These are phyloP conservation scores for Microsporum audouinii DNA, from an alignment of 2,329 filamentous ascomycete genomes.

Conservation along the genomic window DNA sequence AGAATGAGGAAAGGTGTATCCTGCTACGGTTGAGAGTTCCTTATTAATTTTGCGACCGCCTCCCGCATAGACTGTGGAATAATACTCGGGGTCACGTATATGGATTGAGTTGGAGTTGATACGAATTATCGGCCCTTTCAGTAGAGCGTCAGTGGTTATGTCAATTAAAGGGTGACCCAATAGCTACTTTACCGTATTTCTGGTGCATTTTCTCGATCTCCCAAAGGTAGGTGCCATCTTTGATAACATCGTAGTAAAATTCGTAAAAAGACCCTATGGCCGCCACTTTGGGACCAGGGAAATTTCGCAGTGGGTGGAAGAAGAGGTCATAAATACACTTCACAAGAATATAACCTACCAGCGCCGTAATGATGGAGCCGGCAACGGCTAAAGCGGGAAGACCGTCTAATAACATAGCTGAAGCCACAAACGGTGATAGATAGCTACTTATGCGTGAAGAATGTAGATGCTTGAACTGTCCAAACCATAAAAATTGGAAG, in stretches of 20 bases:
- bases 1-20: conserved; percentile 13
- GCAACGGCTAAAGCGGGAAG: too few relatives aligned
- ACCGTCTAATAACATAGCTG: too few relatives aligned
- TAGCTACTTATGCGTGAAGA: too few relatives aligned
- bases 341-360: neutral
- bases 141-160: neutral
- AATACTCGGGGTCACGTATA: conserved; percentile 13
- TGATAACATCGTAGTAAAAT: conserved; percentile 16
- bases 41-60: conserved; percentile 11
- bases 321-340: conserved; percentile 16
- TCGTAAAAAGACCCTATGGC: conserved; percentile 15
- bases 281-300: conserved; percentile 18
- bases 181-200: conserved; percentile 14
- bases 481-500: too few relatives aligned
- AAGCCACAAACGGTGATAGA: too few relatives aligned
- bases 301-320: conserved; percentile 17
- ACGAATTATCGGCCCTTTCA: conserved; percentile 13
- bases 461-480: too few relatives aligned
- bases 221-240: conserved; percentile 11
- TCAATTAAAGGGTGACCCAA: neutral
- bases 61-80: conserved; percentile 12
- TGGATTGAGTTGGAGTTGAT: conserved; percentile 18
- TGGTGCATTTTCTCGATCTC: conserved; percentile 14
- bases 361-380: neutral
- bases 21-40: conserved; percentile 12